phyloP scores from a whole-genome alignment of 2,329 filamentous ascomycete species.

The Dryadomyces quercus-mongolicae region DNA sequence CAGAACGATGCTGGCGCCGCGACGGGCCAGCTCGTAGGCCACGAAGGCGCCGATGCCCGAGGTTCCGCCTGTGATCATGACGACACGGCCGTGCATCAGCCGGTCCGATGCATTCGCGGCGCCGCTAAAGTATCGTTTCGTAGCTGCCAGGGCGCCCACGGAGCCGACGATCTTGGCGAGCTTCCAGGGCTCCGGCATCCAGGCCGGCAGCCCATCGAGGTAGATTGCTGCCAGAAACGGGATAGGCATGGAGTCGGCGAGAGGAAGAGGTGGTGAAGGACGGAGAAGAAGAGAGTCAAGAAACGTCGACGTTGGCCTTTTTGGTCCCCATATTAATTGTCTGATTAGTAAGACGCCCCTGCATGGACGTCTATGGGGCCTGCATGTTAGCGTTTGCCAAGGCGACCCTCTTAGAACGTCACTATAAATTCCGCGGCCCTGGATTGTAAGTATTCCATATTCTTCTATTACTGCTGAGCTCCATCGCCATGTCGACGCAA shows the following conservation, averaged over 20 bases:
- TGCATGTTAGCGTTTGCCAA: no score
- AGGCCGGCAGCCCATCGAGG: constrained; percentile 35
- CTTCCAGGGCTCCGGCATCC: constrained; percentile 30
- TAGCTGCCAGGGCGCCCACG: constrained; percentile 18
- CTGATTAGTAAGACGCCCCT: no score
- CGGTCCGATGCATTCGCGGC: constrained; percentile 63
- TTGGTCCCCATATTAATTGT: no score
- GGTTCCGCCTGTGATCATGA: constrained; percentile 90
- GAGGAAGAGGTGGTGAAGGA: neutral
- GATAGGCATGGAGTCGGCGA: constrained; percentile 32
- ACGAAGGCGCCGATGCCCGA: constrained; percentile 79
- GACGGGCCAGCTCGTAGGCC: constrained; percentile 59
- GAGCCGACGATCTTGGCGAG: constrained; percentile 25
- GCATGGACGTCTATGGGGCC: no score
- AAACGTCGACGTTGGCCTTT: no score
- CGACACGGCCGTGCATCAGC: constrained; percentile 83
- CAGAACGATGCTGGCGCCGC: constrained; percentile 84
- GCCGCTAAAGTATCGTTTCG: constrained; percentile 71
- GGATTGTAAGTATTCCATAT: no score
- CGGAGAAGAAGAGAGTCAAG: neutral
- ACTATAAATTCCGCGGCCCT: no score
- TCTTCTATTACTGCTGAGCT: neutral
- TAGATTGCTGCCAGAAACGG: constrained; percentile 35
- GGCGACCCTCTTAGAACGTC: no score
- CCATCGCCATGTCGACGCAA: neutral